Conservation (phyloP, 2,329 filamentous ascomycete genomes). For the Pyrenophora tritici-repentis region DNA sequence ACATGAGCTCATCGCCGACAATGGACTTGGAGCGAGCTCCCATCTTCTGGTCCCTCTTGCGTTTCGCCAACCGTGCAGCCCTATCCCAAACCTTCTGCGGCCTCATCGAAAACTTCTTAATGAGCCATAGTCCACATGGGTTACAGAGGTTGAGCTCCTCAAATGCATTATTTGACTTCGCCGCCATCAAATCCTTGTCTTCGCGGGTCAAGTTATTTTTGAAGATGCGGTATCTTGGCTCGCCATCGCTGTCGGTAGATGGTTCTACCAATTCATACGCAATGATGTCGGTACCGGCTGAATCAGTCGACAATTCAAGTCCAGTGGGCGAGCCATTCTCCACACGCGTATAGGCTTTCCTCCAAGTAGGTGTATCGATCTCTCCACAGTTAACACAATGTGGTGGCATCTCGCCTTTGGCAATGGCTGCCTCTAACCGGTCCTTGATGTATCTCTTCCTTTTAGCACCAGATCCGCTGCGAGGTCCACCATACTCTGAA, state of each 20-base stretch:
- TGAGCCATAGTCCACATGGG: slow-evolving; percentile 93
- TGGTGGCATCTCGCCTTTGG: slow-evolving; percentile 81
- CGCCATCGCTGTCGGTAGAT: slow-evolving; percentile 61
- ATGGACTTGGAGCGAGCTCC: slow-evolving; percentile 48
- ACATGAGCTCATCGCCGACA: slow-evolving; percentile 52
- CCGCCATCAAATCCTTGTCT: slow-evolving; percentile 58
- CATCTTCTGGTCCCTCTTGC: slow-evolving; percentile 35
- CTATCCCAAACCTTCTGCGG: slow-evolving; percentile 80
- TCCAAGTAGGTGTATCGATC: slow-evolving; percentile 95
- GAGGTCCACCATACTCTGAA: slow-evolving; percentile 27
- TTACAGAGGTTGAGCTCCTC: slow-evolving; percentile 83
- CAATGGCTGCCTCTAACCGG: slow-evolving; percentile 63
- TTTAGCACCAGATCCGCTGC: slow-evolving; percentile 62
- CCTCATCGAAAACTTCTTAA: slow-evolving; percentile 83
- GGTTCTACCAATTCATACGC: slow-evolving; percentile 41
- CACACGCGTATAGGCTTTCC: slow-evolving; percentile 85
- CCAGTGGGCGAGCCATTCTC: slow-evolving; percentile 71
- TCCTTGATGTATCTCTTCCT: slow-evolving; percentile 68
- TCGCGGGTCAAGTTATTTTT: slow-evolving; percentile 74
- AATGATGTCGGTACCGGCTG: slow-evolving; percentile 71
- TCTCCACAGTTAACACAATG: slow-evolving; percentile 93
- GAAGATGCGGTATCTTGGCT: slow-evolving; percentile 72
- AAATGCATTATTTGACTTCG: slow-evolving; percentile 54
- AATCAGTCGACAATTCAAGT: slow-evolving; percentile 65
- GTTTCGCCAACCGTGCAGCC: slow-evolving; percentile 48